Evolutionary conservation across 441 rosid species (phyloP).

Genomic region (Brassica balearica): DNA sequence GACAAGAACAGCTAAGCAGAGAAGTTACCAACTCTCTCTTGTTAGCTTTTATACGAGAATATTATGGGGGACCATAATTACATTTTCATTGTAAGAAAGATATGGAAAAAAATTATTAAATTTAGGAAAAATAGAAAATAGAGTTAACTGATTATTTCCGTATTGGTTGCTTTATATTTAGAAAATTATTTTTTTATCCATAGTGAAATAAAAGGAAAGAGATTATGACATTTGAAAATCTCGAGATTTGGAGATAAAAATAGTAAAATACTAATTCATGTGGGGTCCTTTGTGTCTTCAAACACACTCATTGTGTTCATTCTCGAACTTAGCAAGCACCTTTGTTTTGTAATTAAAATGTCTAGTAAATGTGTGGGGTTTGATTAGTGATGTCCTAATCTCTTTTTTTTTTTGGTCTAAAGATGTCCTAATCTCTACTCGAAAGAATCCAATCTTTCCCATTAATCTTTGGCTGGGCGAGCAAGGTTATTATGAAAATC

Average conservation of each 20-base stretch:
- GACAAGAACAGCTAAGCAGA: constrained; percentile 50
- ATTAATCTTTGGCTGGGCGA: constrained; percentile 28
- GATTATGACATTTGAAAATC: constrained; percentile 42
- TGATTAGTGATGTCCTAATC: constrained; percentile 33
- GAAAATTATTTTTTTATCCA: constrained; percentile 28
- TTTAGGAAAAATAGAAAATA: constrained; percentile 6
- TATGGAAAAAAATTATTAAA: constrained; percentile 33
- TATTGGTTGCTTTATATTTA: constrained; percentile 37
- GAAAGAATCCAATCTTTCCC: constrained; percentile 43
- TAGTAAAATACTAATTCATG: constrained; percentile 34
- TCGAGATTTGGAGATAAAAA: constrained; percentile 34
- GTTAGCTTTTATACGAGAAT: constrained; percentile 42
- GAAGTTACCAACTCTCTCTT: constrained; percentile 51
- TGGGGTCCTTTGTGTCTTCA: constrained; percentile 64
- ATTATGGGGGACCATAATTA: constrained; percentile 43
- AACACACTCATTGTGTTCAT: constrained; percentile 69
- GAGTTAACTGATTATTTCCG: constrained; percentile 25
- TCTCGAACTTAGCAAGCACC: constrained; percentile 43
- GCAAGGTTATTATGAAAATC: background rate
- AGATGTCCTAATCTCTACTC: constrained; percentile 41
- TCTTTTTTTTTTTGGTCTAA: too few relatives aligned
- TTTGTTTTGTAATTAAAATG: constrained; percentile 17
- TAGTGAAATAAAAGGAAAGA: constrained; percentile 37
- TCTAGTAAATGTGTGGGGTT: background rate
- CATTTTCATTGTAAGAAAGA: constrained; percentile 33